Base-by-base conservation (phyloP, 1,139 yeast species). In the Kodamaea derodonti region DNA sequence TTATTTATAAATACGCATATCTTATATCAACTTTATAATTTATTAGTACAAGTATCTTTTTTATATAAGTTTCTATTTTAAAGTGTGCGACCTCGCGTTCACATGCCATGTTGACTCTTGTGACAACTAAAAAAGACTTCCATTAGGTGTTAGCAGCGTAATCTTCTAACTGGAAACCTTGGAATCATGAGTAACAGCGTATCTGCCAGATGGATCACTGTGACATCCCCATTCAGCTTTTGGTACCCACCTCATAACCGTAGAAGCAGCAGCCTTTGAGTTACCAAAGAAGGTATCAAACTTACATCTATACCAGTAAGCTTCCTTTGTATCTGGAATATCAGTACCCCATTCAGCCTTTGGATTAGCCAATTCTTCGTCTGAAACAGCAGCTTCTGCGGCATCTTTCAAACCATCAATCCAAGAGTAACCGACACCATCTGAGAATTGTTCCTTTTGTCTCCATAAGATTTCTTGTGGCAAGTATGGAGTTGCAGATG, bases 151-250 rank as follows among this genome's bases (percentile, higher is more conserved):
- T n/a, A n/a, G n/a, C n/a, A n/a, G n/a, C n/a, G n/a, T n/a, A n/a
- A n/a, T n/a, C n/a, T n/a, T n/a, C n/a, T n/a, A n/a, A n/a, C n/a
- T n/a, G n/a, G n/a, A n/a, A 37, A 69, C 73, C 55, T 69, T 68
- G 47, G 65, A 61, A 40, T 84, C 88, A 63, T 92, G 98, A 50
- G 84, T 80, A 67, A 84, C 78, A 49, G 95, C 97, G 58, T 75
- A 90, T 72, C 99, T 86, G 47, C 99, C 99, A 38, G 95, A 84
- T 36, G 99, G 98, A 65, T 92, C 99, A 51, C 83, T 95, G 57
- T 90, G 90, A 69, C 98, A 92, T 45, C 98, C 98, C 99, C 99
- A 92, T 65, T 92, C 98, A 46, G 97, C 97, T 77, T 94, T 92
- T 60, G 99, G 99, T 64, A 92, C 71, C 99, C 99, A 92, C 76